Percentiles rank a stretch among this genome's conserved stretches.
Conservation (phyloP, 306 rosid genomes). For the Crataegus laevigata region DNA sequence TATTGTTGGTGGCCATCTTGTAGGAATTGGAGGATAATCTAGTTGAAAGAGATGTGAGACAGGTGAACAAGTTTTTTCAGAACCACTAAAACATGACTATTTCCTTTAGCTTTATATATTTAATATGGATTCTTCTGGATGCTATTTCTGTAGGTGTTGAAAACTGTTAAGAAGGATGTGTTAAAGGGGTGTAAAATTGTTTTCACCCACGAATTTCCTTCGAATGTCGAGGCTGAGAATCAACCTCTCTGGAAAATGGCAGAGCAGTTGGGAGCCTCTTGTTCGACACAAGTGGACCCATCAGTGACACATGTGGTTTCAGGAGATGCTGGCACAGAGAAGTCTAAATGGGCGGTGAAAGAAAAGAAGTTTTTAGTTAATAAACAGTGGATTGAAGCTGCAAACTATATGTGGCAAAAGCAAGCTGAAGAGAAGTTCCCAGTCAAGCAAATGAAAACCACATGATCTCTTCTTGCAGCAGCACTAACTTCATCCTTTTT, state of each 20-base stretch:
- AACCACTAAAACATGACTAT: not conserved
- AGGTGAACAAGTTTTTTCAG: constrained; percentile 33
- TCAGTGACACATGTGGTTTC: constrained; percentile 75
- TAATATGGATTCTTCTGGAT: not conserved
- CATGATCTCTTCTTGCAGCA: constrained; percentile 8
- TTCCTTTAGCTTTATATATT: not conserved
- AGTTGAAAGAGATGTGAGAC: constrained; percentile 79
- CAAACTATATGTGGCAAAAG: constrained; percentile 70
- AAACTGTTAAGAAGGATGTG: constrained; percentile 32
- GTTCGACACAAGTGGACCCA: constrained; percentile 46
- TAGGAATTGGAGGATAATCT: too few species aligned
- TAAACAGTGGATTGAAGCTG: constrained; percentile 78
- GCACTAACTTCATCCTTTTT: constrained; percentile 13
- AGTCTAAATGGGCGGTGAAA: constrained; percentile 83
- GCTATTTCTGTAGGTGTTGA: constrained; percentile 45
- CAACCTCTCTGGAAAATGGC: constrained; percentile 67
- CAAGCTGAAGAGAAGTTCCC: constrained; percentile 62
- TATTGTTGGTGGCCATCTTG: constrained; percentile 15
- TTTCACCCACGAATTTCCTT: constrained; percentile 58
- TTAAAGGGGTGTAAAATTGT: constrained; percentile 56
- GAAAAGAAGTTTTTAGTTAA: constrained; percentile 67
- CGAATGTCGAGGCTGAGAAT: constrained; percentile 30
- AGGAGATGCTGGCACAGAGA: too few species aligned
- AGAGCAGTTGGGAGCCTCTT: constrained; percentile 76
- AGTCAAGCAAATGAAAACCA: constrained; percentile 12